Percentiles rank a stretch among this genome's conserved stretches.
Evolutionary conservation across 169 alveolate species (phyloP).

Genomic region (Plasmodium inui): DNA sequence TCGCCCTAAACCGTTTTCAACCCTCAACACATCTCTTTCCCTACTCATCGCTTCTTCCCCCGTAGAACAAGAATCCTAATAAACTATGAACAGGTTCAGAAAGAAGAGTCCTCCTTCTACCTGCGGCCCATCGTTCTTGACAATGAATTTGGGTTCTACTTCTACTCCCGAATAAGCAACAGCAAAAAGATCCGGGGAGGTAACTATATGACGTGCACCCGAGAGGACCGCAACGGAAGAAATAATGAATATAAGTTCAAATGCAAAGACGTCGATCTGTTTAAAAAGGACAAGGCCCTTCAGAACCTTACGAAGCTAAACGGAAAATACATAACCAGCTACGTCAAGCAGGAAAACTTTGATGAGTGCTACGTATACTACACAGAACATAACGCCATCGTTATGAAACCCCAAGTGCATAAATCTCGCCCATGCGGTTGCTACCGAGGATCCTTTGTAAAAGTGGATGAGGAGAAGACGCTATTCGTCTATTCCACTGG

Average conservation of each 20-base stretch:
- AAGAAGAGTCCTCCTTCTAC: background rate
- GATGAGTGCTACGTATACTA: slow-evolving; percentile 22
- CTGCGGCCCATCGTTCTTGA: background rate
- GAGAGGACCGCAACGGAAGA: background rate
- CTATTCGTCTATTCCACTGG: slow-evolving; percentile 10
- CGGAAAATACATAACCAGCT: slow-evolving; percentile 9
- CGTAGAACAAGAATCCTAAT: background rate
- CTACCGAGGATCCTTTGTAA: slow-evolving; percentile 6
- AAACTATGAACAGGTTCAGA: background rate
- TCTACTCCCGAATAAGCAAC: background rate
- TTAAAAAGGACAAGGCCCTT: background rate
- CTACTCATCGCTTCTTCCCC: background rate
- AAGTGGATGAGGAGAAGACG: background rate
- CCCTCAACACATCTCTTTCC: background rate
- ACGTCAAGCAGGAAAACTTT: background rate
- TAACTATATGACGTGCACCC: background rate
- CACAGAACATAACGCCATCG: slow-evolving; percentile 10
- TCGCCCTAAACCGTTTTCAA: no score
- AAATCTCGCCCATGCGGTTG: background rate
- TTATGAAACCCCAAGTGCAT: background rate
- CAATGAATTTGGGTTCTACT: slow-evolving; percentile 10
- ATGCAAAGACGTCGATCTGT: background rate
- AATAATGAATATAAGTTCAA: background rate
- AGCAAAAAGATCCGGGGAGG: background rate
- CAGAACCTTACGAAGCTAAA: slow-evolving; percentile 13